A percentile compares a stretch with the other conserved stretches of the same genome.
Conservation (phyloP, 2,329 filamentous ascomycete genomes). For the Fusarium sp. region DNA sequence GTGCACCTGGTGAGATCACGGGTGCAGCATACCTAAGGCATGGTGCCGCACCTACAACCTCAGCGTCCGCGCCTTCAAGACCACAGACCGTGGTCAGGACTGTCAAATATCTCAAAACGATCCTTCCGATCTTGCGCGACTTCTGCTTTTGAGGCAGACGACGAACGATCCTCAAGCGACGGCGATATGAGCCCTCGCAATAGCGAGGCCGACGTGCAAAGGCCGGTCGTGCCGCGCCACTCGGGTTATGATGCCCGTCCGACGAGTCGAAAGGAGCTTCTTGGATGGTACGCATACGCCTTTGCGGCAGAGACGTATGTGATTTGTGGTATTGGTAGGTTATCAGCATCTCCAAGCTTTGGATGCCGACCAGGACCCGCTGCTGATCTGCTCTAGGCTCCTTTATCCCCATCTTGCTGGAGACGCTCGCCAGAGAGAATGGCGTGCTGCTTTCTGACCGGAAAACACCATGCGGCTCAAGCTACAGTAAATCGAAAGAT, state of each 20-base stretch:
- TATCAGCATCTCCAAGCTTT: neutral
- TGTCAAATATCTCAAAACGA: slow-evolving; percentile 62
- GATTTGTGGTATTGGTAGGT: slow-evolving; percentile 78
- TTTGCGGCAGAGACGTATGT: slow-evolving; percentile 98
- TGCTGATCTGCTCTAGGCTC: slow-evolving; percentile 65
- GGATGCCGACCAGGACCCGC: neutral
- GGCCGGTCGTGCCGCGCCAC: slow-evolving; percentile 63
- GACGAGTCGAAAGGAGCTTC: slow-evolving; percentile 86
- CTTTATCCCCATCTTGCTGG: slow-evolving; percentile 94
- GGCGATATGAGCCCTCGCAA: slow-evolving; percentile 49
- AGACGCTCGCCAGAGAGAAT: slow-evolving; percentile 91
- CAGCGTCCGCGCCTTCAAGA: slow-evolving; percentile 55
- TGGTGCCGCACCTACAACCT: slow-evolving; percentile 43
- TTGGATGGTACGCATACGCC: slow-evolving; percentile 95
- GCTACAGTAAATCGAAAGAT: slow-evolving; percentile 61
- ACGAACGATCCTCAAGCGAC: slow-evolving; percentile 66
- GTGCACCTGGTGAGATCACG: slow-evolving; percentile 41
- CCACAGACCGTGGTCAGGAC: slow-evolving; percentile 57
- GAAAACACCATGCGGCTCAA: slow-evolving; percentile 76
- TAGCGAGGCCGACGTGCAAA: slow-evolving; percentile 51
- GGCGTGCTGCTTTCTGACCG: slow-evolving; percentile 85
- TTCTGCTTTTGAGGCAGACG: slow-evolving; percentile 73
- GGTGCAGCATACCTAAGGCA: slow-evolving; percentile 20
- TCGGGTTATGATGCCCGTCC: slow-evolving; percentile 86
- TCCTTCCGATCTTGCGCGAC: slow-evolving; percentile 66